Evolutionary conservation across 108 stramenopile species (phyloP).

Genomic region (Pseudonitzschia delicatissima): DNA sequence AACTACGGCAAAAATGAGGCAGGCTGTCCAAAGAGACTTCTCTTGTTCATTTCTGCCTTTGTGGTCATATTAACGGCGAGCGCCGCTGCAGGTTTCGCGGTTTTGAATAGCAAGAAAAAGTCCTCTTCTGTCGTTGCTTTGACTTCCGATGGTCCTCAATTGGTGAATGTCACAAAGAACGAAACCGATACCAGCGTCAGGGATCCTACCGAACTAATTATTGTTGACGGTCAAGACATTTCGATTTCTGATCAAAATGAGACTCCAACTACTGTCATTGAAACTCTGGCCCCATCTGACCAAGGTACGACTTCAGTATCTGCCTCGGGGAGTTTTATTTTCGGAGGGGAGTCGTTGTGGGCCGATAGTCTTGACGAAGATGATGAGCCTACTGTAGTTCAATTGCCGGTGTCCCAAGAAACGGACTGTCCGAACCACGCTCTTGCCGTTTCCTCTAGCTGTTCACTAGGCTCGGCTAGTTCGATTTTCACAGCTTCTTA

Average conservation of each 20-base stretch:
- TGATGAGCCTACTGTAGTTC: too few relatives aligned
- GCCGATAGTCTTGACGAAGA: too few relatives aligned
- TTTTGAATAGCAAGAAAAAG: not conserved
- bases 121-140: not conserved
- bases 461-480: not conserved
- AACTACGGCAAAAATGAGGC: not conserved
- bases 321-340: too few relatives aligned
- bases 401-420: not conserved
- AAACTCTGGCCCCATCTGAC: not conserved
- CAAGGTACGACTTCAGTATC: not conserved
- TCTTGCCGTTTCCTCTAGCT: not conserved
- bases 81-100: not conserved
- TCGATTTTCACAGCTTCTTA: not conserved
- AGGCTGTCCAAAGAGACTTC: not conserved
- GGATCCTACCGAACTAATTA: not conserved
- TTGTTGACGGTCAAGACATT: not conserved
- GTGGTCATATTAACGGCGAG: not conserved
- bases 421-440: not conserved
- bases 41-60: slow-evolving; percentile 2
- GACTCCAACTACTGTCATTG: not conserved
- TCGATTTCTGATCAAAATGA: not conserved
- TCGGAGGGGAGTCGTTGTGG: too few relatives aligned
- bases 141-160: not conserved
- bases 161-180: not conserved
- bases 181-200: not conserved